These are phyloP conservation scores for Penicillium sclerotigenum DNA, from an alignment of 2,329 filamentous ascomycete species.

Conservation along the genomic window DNA sequence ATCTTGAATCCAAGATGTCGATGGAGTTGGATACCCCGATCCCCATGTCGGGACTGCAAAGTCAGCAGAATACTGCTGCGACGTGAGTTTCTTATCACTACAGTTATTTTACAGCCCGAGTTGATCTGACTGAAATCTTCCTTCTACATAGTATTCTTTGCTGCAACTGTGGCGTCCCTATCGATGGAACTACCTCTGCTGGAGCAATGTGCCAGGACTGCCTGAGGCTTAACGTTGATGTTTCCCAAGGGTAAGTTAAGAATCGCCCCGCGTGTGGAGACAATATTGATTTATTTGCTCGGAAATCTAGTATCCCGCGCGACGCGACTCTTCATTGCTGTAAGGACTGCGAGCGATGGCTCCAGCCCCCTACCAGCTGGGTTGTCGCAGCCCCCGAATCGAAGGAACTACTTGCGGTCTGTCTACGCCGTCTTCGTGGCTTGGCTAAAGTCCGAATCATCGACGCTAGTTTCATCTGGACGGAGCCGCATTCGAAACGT, in stretches of 20 bases:
- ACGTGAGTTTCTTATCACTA: no score
- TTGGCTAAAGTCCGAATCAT: constrained; percentile 89
- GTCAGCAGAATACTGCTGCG: no score
- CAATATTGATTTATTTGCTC: no score
- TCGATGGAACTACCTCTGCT: constrained; percentile 82
- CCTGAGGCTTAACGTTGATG: constrained; percentile 89
- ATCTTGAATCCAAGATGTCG: no score
- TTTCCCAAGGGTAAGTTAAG: no score
- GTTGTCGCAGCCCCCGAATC: constrained; percentile 81
- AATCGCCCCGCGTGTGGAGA: no score
- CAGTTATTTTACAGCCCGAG: no score
- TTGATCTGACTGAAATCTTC: no score
- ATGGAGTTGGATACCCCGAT: no score
- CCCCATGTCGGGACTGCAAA: no score
- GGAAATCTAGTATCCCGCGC: no score
- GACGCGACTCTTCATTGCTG: constrained; percentile 92
- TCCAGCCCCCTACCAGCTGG: constrained; percentile 83
- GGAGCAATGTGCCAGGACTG: constrained; percentile 95
- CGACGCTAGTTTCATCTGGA: constrained; percentile 97
- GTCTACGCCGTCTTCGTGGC: constrained; percentile 81
- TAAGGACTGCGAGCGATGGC: constrained; percentile 90
- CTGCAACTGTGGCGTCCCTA: constrained; percentile 94
- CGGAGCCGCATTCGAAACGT: constrained; percentile 93
- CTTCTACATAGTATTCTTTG: constrained; percentile 78
- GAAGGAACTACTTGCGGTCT: constrained; percentile 86